These are phyloP conservation scores for Mangifera indica DNA, from an alignment of 345 rosid genomes.

Conservation along the genomic window DNA sequence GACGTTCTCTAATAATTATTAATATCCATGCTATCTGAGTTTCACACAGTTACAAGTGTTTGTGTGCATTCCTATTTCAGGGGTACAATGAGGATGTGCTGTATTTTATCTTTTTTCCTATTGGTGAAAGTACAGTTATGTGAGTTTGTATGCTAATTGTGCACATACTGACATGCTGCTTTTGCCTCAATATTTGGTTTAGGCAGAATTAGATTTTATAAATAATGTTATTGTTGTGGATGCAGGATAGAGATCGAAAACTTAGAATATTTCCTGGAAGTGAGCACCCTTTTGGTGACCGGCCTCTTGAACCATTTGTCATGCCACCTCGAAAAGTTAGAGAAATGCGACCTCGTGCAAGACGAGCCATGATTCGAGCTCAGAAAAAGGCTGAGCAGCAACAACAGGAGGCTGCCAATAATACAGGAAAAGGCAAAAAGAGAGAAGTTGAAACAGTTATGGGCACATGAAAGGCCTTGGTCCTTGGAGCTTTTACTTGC, in stretches of 20 bases:
- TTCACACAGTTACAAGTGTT: not conserved
- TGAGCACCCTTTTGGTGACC: slow-evolving; percentile 88
- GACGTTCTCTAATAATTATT: not conserved
- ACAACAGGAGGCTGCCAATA: slow-evolving; percentile 39
- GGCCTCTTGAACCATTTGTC: slow-evolving; percentile 62
- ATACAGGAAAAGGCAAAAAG: slow-evolving; percentile 49
- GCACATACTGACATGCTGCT: not conserved
- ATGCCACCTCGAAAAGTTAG: slow-evolving; percentile 86
- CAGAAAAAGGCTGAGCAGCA: slow-evolving; percentile 80
- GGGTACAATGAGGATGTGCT: not conserved
- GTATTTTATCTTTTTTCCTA: not conserved
- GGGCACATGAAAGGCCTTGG: slow-evolving; percentile 27
- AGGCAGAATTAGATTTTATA: not conserved
- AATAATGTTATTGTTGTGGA: slow-evolving; percentile 14
- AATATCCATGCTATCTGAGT: not conserved
- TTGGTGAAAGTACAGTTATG: not conserved
- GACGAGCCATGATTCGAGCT: slow-evolving; percentile 90
- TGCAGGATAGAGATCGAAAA: slow-evolving; percentile 91
- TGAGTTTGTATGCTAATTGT: not conserved
- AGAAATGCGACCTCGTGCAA: slow-evolving; percentile 91
- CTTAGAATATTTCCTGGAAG: slow-evolving; percentile 77
- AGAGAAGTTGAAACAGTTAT: slow-evolving; percentile 45
- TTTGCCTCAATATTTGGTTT: not conserved
- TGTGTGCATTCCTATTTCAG: not conserved
- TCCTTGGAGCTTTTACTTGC: not conserved